A percentile compares a stretch with the other conserved stretches of the same genome.
phyloP scores from a whole-genome alignment of 2,329 filamentous ascomycete genomes.

The Cryphonectria carpinicola region DNA sequence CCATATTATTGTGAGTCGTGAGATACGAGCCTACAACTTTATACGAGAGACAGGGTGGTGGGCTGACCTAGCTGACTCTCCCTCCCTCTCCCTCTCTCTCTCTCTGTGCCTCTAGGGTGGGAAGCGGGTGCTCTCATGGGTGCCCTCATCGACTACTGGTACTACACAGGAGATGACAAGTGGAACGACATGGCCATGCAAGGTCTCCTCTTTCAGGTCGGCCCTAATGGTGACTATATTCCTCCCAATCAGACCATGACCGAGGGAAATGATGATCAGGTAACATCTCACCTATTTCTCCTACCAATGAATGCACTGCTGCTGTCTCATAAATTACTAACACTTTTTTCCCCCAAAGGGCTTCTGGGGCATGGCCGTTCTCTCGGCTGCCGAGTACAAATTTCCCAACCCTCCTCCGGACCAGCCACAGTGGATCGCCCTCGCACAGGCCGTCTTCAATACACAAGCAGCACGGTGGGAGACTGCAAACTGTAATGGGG shows the following conservation, averaged over 20 bases:
- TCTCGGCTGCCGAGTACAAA: constrained; percentile 68
- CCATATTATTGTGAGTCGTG: constrained; percentile 57
- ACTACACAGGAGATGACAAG: constrained; percentile 72
- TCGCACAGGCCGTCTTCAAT: constrained; percentile 78
- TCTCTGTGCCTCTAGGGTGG: constrained; percentile 56
- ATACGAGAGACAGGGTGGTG: constrained; percentile 9
- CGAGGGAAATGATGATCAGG: constrained; percentile 71
- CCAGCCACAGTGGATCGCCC: constrained; percentile 65
- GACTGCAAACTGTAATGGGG: constrained; percentile 65
- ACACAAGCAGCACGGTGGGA: constrained; percentile 76
- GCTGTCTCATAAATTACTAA: not conserved
- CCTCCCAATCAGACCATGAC: constrained; percentile 69
- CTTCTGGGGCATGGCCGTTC: constrained; percentile 70
- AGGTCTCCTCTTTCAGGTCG: constrained; percentile 74
- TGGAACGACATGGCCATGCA: constrained; percentile 72
- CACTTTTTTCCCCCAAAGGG: constrained; percentile 38
- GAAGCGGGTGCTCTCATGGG: constrained; percentile 74
- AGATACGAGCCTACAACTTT: not conserved
- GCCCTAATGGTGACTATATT: constrained; percentile 73
- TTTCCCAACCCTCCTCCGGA: constrained; percentile 60
- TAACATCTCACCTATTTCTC: not conserved
- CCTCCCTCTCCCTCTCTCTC: not conserved
- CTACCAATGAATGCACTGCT: too few relatives aligned
- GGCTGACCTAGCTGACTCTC: constrained; percentile 5
- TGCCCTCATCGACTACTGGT: constrained; percentile 81